Percentiles rank a stretch among this genome's conserved stretches.
Conservation (phyloP, 164 flowering plant species). For the Nymphaea thermarum region DNA sequence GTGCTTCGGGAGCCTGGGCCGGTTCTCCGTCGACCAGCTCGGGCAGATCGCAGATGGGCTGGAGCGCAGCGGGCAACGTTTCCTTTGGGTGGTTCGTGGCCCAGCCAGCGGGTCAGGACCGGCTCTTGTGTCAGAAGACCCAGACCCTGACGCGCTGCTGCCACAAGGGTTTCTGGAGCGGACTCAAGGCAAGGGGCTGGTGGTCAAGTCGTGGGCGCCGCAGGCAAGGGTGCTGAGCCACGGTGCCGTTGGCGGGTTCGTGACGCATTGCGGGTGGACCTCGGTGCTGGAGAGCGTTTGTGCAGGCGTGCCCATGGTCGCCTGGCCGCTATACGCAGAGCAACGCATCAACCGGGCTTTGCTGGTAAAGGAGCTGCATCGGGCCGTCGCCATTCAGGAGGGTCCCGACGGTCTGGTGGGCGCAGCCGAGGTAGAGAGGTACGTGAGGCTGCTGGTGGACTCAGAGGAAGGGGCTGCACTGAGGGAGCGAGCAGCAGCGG, state of each 20-base stretch:
- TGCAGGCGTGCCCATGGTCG: slow-evolving; percentile 39
- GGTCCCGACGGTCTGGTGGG: slow-evolving; percentile 17
- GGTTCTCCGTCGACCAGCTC: slow-evolving; percentile 20
- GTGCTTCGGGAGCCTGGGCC: slow-evolving; percentile 33
- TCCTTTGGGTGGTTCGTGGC: slow-evolving; percentile 36
- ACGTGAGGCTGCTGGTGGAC: slow-evolving; percentile 21
- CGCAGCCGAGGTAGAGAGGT: slow-evolving; percentile 19
- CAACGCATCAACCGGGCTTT: slow-evolving; percentile 20
- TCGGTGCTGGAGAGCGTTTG: slow-evolving; percentile 28
- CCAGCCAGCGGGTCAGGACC: slow-evolving; percentile 9
- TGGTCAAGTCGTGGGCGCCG: slow-evolving; percentile 36
- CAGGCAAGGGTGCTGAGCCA: slow-evolving; percentile 28
- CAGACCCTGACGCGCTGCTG: slow-evolving; percentile 16
- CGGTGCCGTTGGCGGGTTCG: slow-evolving; percentile 30
- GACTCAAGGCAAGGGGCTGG: slow-evolving; percentile 21
- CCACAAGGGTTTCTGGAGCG: slow-evolving; percentile 28
- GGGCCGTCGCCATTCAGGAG: slow-evolving; percentile 14
- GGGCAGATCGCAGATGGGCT: slow-evolving; percentile 32
- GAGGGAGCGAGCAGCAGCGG: slow-evolving; percentile 8
- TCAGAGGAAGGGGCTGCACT: slow-evolving; percentile 16
- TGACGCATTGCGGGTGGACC: slow-evolving; percentile 46
- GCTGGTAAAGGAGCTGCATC: slow-evolving; percentile 19
- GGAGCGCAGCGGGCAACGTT: slow-evolving; percentile 27
- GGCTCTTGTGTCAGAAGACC: slow-evolving; percentile 11
- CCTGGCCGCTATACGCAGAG: slow-evolving; percentile 40